Percentiles rank a stretch among this genome's conserved stretches.
Evolutionary conservation across 1,139 yeast genomes (phyloP).

Genomic region (Nakaseomyces nivariensis): DNA sequence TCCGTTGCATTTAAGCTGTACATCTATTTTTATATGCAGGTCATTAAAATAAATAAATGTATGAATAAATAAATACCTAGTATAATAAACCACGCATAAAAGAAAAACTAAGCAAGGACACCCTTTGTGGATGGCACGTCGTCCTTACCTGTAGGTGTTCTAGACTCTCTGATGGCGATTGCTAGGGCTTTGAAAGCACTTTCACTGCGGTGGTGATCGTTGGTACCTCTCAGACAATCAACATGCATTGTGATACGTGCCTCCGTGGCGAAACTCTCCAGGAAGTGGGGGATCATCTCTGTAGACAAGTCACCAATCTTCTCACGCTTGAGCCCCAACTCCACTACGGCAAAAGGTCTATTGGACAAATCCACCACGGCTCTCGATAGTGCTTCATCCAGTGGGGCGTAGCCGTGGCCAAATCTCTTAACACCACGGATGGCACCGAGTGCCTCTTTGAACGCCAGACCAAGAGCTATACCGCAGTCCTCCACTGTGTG

Average conservation of each 20-base stretch:
- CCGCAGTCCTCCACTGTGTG: conserved; percentile 96
- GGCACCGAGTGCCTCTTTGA: conserved; percentile 81
- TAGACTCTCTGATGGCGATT: conserved; percentile 81
- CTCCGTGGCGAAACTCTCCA: conserved; percentile 87
- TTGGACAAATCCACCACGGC: conserved; percentile 92
- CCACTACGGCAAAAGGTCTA: conserved; percentile 85
- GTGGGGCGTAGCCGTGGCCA: conserved; percentile 91
- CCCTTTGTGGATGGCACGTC: conserved; percentile 97
- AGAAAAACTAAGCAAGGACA: conserved; percentile 37
- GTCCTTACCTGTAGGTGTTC: conserved; percentile 68
- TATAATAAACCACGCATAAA: not conserved
- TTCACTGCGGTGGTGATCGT: conserved; percentile 95
- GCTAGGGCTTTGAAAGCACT: conserved; percentile 95
- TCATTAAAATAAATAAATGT: not conserved
- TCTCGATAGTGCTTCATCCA: conserved; percentile 89
- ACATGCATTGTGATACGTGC: conserved; percentile 89
- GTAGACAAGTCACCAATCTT: conserved; percentile 85
- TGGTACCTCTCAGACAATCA: conserved; percentile 84
- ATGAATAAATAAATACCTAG: not conserved
- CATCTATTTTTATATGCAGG: not conserved
- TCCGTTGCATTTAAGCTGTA: no score
- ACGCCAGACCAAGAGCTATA: conserved; percentile 81
- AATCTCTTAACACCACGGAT: conserved; percentile 87
- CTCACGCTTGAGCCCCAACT: conserved; percentile 82
- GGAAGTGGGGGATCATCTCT: conserved; percentile 95